Evolutionary conservation across 768 basidiomycete genomes (phyloP), one percentile per base, ranked within the genome.

Genomic region (Boletales sp.): DNA sequence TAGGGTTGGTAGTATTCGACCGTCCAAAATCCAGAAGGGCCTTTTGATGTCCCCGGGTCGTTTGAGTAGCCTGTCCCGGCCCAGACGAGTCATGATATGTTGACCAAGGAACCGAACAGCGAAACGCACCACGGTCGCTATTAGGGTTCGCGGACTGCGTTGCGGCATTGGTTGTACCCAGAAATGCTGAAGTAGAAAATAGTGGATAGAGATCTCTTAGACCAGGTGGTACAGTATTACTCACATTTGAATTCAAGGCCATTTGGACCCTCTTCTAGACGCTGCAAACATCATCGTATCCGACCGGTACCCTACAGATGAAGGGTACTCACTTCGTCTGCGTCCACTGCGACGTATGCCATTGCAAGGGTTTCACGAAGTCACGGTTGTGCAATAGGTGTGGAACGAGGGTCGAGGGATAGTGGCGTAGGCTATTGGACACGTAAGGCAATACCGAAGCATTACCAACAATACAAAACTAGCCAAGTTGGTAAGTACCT

Each of bases 1-100:
- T 89, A 92, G 3, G 80, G 75, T 61, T 92, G 90, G 63, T 94
- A 93, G 65, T 88, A 88, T 52, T 94, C 90, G 30, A 92, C 59
- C 24, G 80, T 81, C 90, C 89, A 92, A 69, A 89, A 90, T 1
- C 80, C 80, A 4, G 77, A 70, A 4, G 72, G 53, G 13, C 74
- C 71, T 61, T 80, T 79, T 9, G 75, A 67, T 31, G 69, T 63
- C 10, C 72, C 60, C 9, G 74, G 72, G 53, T 88, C 83, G 43
- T 79, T 69, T 17, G 86, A 72, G 63, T 87, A 90, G 15, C 86
- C 89, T 89, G 47, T 34, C 27, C 15, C 31, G 29, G 3, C 19
- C 18, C n/a, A 44, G 5, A 31, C 30, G 29, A 32, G 47, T 57
- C 34, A 45, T 5, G 17, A 27, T 29, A 18, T 8, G 27, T 38